Evolutionary conservation across 305 asterid genomes (phyloP).

Genomic region (Rubia balearica): DNA sequence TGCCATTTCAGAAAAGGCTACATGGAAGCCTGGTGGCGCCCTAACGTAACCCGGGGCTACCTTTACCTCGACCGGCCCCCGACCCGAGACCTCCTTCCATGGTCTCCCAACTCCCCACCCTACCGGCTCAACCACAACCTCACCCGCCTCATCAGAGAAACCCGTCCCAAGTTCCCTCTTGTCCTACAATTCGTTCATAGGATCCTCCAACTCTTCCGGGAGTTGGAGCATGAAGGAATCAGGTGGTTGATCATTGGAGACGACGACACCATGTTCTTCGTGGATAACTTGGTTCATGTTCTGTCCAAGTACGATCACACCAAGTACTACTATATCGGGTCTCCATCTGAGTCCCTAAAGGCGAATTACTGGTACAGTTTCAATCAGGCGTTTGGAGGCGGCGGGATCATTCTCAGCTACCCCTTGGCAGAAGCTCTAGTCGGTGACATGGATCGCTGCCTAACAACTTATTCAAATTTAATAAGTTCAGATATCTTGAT

Average conservation of each 20-base stretch:
- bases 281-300: constrained; percentile 4
- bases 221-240: background rate
- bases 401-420: background rate
- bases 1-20: background rate
- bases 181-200: background rate
- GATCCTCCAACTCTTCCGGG: background rate
- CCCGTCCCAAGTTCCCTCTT: background rate
- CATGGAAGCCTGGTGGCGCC: constrained; percentile 3
- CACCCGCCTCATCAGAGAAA: background rate
- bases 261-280: constrained; percentile 2
- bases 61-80: constrained; percentile 2
- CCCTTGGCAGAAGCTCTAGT: background rate
- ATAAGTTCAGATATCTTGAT: background rate
- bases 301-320: background rate
- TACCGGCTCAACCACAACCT: constrained; percentile 2
- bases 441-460: background rate
- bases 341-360: background rate
- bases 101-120: constrained; percentile 1
- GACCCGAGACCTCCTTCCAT: background rate
- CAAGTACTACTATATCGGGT: background rate
- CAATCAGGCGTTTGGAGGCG: background rate
- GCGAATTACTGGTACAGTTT: background rate
- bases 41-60: background rate
- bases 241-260: constrained; percentile 1
- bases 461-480: background rate